Conservation (phyloP, 768 basidiomycete genomes). For the Wakefieldia striispora region DNA sequence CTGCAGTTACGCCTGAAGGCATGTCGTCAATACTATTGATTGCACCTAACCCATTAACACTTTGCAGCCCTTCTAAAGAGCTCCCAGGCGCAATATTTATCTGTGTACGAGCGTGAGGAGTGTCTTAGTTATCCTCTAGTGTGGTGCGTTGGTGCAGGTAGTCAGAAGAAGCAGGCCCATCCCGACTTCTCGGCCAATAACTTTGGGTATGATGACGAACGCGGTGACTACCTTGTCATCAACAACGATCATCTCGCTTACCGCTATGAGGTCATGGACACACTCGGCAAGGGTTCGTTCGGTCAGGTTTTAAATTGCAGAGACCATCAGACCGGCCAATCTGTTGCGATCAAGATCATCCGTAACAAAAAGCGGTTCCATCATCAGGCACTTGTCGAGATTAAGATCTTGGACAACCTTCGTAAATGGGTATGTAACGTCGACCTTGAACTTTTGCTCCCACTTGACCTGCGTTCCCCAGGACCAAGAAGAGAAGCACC, state of each 20-base stretch:
- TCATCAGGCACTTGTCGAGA: slow-evolving; percentile 97
- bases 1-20: slow-evolving; percentile 71
- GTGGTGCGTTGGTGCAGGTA: slow-evolving; percentile 77
- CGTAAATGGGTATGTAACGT: slow-evolving; percentile 86
- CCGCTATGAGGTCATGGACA: slow-evolving; percentile 92
- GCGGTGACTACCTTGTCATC: slow-evolving; percentile 93
- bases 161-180: slow-evolving; percentile 81
- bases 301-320: slow-evolving; percentile 96
- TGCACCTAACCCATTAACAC: slow-evolving; percentile 6
- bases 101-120: slow-evolving; percentile 88
- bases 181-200: slow-evolving; percentile 77
- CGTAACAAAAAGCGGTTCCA: slow-evolving; percentile 99
- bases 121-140: slow-evolving; percentile 83
- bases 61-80: slow-evolving; percentile 61
- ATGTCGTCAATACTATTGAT: slow-evolving; percentile 28
- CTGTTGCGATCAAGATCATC: slow-evolving; percentile 99
- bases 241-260: slow-evolving; percentile 91
- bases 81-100: slow-evolving; percentile 67
- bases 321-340: slow-evolving; percentile 91
- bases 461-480: slow-evolving; percentile 38
- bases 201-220: slow-evolving; percentile 95
- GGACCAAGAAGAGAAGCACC: slow-evolving; percentile 96
- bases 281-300: slow-evolving; percentile 96
- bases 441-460: not conserved
- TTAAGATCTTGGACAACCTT: slow-evolving; percentile 95